Base-by-base conservation (phyloP, 1,284 basidiomycete species). In the Erythrobasidium hasegawianum region DNA sequence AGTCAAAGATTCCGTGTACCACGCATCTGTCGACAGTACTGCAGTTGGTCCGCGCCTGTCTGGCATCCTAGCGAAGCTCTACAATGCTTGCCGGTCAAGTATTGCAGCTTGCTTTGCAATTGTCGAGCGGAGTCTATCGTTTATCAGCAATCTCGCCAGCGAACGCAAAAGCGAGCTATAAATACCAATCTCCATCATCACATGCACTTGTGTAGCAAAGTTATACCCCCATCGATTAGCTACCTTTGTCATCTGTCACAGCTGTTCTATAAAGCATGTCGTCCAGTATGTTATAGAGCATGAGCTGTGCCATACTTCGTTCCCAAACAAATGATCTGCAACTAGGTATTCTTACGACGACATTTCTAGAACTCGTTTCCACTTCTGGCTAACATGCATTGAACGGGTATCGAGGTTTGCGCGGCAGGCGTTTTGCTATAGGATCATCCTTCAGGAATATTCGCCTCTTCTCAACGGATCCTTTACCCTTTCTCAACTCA, bases 71-170 rank as follows among this genome's bases (percentile, higher is more conserved):
- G 62, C 41, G n/a, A 56, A 47, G n/a, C 26, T 65, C 18, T 16
- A 55, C 18, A 56, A 50, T 18, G 56, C 62, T 16, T 65, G 62
- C 56, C 62, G 62, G 18, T 50, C 62, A 14, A 55, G 50, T 11
- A 33, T 65, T 20, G 62, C 54, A n/a, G 62, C 62, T 16, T 65
- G 62, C 26, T 58, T 65, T 24, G 56, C 56, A n/a, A 27, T 65
- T 39, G 62, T 65, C 39, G 62, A 65, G 38, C 47, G 62, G 26
- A 56, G 55, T 2, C 27, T 65, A 10, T 24, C 62, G 5, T 24
- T 57, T 26, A 39, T 65, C 7, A 43, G 40, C 10, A 56, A 45
- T 16, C 26, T 18, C 7, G 26, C 40, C 1, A 33, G 56, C 38
- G 39, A 47, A 11, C 20, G 22, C 52, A 64, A 64, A 54, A 56